Evolutionary conservation across 2,329 filamentous ascomycete genomes (phyloP).

Genomic region (Scytalidium sp.): DNA sequence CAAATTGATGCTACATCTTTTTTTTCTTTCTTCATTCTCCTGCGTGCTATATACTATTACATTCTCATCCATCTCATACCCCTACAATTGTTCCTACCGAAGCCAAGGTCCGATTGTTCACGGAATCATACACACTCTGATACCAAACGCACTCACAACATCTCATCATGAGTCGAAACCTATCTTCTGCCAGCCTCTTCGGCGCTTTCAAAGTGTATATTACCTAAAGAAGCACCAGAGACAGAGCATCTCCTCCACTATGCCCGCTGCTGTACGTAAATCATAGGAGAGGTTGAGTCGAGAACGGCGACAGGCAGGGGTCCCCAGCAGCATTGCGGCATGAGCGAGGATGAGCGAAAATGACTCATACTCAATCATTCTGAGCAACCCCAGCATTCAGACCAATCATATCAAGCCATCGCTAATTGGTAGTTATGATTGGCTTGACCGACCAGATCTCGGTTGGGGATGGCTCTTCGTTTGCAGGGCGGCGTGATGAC

Average conservation of each 20-base stretch:
- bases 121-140: neutral
- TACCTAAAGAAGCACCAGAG: too few species aligned
- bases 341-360: slow-evolving; percentile 5
- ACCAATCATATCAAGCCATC: neutral
- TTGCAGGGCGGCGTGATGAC: too few species aligned
- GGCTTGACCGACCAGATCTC: neutral
- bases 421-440: neutral
- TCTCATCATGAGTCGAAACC: slow-evolving; percentile 11
- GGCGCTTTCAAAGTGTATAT: neutral
- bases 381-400: neutral
- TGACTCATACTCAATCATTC: slow-evolving; percentile 13
- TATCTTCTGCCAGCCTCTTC: neutral
- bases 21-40: neutral
- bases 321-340: neutral
- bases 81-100: neutral
- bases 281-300: neutral
- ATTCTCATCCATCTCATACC: neutral
- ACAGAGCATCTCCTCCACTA: neutral
- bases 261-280: neutral
- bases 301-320: neutral
- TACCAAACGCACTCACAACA: neutral
- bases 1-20: neutral
- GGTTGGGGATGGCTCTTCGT: too few species aligned
- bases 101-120: too few species aligned
- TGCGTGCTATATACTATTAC: too few species aligned